Conservation (phyloP, 202 grass and related monocot genomes). For the Alloteropsis angusta region DNA sequence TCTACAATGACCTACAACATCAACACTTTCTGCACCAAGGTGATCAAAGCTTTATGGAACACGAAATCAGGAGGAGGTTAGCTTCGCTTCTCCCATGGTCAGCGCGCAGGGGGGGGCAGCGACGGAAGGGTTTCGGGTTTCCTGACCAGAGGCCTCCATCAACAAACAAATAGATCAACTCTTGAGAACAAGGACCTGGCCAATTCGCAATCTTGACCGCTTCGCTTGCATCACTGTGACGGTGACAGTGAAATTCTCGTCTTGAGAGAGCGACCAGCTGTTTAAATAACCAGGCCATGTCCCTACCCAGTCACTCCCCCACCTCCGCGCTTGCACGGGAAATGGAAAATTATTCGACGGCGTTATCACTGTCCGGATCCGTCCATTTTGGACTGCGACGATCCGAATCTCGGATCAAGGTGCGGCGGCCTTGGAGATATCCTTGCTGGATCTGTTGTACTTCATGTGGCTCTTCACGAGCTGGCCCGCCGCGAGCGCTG, state of each 20-base stretch:
- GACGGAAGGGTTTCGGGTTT: neutral
- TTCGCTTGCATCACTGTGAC: neutral
- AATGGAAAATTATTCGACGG: constrained; percentile 9
- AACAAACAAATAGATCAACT: constrained; percentile 10
- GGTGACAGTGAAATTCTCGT: neutral
- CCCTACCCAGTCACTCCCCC: neutral
- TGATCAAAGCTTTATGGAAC: constrained; percentile 18
- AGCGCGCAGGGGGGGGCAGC: neutral
- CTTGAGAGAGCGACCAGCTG: neutral
- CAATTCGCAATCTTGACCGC: neutral
- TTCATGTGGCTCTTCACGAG: constrained; percentile 93
- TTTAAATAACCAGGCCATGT: neutral
- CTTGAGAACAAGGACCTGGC: neutral
- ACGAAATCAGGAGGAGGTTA: constrained; percentile 6
- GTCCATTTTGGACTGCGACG: neutral
- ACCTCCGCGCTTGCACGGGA: neutral
- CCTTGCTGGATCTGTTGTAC: constrained; percentile 77
- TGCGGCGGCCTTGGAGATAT: constrained; percentile 40
- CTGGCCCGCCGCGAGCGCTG: constrained; percentile 70
- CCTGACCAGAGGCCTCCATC: neutral
- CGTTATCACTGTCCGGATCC: neutral
- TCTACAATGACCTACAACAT: neutral
- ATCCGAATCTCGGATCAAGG: constrained; percentile 25
- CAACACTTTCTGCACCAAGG: constrained; percentile 20
- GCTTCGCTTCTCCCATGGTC: constrained; percentile 4